Base-by-base conservation (phyloP, 345 rosid genomes). In the Acer saccharum region DNA sequence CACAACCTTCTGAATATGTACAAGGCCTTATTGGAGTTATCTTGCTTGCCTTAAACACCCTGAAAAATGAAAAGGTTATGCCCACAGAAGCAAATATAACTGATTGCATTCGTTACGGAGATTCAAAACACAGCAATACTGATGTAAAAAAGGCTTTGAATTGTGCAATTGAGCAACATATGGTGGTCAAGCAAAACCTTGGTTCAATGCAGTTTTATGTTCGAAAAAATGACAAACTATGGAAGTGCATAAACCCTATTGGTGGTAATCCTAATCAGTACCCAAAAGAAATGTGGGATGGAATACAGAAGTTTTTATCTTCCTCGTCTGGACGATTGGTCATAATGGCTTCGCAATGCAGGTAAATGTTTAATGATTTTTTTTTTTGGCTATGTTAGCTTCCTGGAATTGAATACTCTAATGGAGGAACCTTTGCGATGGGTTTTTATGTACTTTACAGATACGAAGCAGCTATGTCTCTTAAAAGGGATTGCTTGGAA, bases 11-110 rank as follows among this genome's bases (percentile, higher is more conserved):
- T 73, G 91, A 91, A 78, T 86, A 85, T 83, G 89, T 84, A 54
- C 96, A 92, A 86, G 93, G 97, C 81, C 96, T 89, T 79, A 87
- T 91, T 68, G 97, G 97, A 71, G 89, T 91, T 71, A 80, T 94
- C 77, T 82, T 94, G 77, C 90, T 88, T 65, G 92, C 97, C 68
- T 81, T 94, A 78, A 87, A 87, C 83, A 86, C 88, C 32, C 88
- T 94, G 83, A 93, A 91, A 86, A 88, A 29, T 67, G 97, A 93
- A 79, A 87, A 85, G 83, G 79, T 93, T 76, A 82, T 85, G 83
- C 98, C 98, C 12, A 93, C 88, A 60, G 91, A 92, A 88, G 81
- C 81, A 55, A 95, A 92, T 79, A 91, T 95, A 81, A 77, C 78
- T 11, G 91, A 93, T 79, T 95, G 95, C 83, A 87, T 95, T 77